Conservation (phyloP, 2,329 filamentous ascomycete genomes). For the Xylariaceae sp. region DNA sequence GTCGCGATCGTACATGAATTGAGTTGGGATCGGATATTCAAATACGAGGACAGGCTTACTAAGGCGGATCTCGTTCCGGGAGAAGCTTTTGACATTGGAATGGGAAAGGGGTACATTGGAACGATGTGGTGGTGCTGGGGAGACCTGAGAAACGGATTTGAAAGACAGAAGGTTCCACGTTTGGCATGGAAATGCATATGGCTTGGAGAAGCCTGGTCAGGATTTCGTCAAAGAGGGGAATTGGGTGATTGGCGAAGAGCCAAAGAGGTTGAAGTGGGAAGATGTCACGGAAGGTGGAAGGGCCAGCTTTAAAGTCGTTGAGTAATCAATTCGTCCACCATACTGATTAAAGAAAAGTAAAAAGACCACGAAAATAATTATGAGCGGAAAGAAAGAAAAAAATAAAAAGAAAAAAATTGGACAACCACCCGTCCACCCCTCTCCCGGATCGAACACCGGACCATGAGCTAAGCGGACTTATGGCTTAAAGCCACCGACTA, state of each 20-base stretch:
- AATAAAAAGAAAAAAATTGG: no score
- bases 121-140: conserved; percentile 20
- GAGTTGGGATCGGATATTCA: conserved; percentile 17
- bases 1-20: conserved; percentile 8
- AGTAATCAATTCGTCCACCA: background rate
- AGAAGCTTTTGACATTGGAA: conserved; percentile 7
- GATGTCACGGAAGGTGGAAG: conserved; percentile 6
- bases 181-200: conserved; percentile 2
- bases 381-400: no score
- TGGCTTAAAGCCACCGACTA: no score
- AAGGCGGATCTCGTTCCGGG: conserved; percentile 9
- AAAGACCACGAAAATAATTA: no score
- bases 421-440: no score
- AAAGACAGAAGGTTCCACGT: conserved; percentile 11
- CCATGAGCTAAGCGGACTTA: no score
- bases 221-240: conserved; percentile 8
- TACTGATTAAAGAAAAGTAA: no score
- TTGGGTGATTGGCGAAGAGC: conserved; percentile 14
- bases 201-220: conserved; percentile 4
- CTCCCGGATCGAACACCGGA: no score
- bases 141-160: conserved; percentile 12
- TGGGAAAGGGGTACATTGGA: conserved; percentile 4
- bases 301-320: conserved; percentile 4
- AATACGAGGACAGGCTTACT: conserved; percentile 7
- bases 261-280: conserved; percentile 9